Evolutionary conservation across 2,329 filamentous ascomycete species (phyloP).

Genomic region (Herpotrichia juniperi): DNA sequence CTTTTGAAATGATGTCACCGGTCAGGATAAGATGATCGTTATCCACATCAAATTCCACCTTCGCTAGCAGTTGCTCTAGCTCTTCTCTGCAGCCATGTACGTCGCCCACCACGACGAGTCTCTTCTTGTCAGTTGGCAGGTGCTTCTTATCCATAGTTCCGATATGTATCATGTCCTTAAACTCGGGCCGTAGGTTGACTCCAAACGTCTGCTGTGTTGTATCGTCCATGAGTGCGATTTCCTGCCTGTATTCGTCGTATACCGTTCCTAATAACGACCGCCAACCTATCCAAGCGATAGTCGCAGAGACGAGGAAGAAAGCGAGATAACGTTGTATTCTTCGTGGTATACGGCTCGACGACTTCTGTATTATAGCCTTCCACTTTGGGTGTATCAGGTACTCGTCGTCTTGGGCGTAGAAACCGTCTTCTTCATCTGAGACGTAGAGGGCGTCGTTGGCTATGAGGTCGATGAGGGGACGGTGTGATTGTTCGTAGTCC

Average conservation of each 20-base stretch:
- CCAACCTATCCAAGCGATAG: conserved; percentile 44
- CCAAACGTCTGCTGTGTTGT: conserved; percentile 48
- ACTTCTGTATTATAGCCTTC: conserved; percentile 31
- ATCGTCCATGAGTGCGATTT: conserved; percentile 42
- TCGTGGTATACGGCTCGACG: conserved; percentile 38
- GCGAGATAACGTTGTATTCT: conserved; percentile 44
- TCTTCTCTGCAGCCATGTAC: conserved; percentile 85
- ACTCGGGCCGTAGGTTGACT: conserved; percentile 53
- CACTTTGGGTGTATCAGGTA: conserved; percentile 40
- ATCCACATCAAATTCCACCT: conserved; percentile 66
- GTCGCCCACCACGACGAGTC: conserved; percentile 85
- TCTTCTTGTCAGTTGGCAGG: conserved; percentile 55
- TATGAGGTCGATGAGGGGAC: conserved; percentile 39
- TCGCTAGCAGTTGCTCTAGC: conserved; percentile 64
- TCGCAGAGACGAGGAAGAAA: conserved; percentile 33
- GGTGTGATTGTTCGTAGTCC: conserved; percentile 16
- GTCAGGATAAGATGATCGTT: conserved; percentile 55
- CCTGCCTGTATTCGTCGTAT: conserved; percentile 39
- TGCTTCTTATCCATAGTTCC: conserved; percentile 55
- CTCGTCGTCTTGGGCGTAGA: conserved; percentile 42
- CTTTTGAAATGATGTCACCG: conserved; percentile 71
- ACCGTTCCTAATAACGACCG: conserved; percentile 43
- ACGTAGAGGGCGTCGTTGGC: conserved; percentile 37
- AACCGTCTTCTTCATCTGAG: conserved; percentile 46
- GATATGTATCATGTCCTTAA: conserved; percentile 58